phyloP scores from a whole-genome alignment of 352 stramenopile genomes.

The Phytophthora fragariaefolia region DNA sequence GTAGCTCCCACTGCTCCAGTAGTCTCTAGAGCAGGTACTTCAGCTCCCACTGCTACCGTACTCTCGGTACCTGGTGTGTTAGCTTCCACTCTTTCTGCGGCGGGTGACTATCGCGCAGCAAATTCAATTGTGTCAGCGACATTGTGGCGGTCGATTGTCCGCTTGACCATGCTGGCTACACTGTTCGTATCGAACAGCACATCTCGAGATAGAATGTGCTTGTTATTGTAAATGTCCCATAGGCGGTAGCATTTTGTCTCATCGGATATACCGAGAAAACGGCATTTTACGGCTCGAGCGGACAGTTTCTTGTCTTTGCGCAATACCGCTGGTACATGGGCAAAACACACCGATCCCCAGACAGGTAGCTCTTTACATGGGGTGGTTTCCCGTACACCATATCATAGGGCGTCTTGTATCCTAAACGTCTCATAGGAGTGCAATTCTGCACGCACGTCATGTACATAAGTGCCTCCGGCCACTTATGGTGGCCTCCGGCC shows the following conservation, averaged over 20 bases:
- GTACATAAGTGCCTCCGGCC: constrained; percentile 4
- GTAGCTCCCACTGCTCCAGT: too few species aligned
- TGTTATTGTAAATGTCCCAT: background rate
- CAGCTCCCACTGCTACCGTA: too few species aligned
- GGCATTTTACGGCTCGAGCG: constrained; percentile 5
- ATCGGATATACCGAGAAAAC: background rate
- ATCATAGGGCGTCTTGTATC: constrained; percentile 6
- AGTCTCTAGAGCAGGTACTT: too few species aligned
- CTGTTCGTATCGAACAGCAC: too few species aligned
- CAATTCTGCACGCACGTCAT: background rate
- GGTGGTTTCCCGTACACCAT: constrained; percentile 11
- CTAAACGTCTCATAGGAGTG: background rate
- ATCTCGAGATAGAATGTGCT: too few species aligned
- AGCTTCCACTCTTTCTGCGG: too few species aligned
- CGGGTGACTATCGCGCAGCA: too few species aligned
- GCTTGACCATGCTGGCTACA: too few species aligned
- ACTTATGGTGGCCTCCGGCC: too few species aligned
- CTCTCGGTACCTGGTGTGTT: too few species aligned
- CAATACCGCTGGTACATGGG: constrained; percentile 3
- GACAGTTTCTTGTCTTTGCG: constrained; percentile 17
- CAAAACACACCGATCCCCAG: constrained; percentile 12
- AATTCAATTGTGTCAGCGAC: too few species aligned
- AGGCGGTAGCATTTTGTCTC: background rate
- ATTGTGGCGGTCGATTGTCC: too few species aligned
- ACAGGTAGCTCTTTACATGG: constrained; percentile 5